A percentile compares a stretch with the other conserved stretches of the same genome.
Conservation (phyloP, 805 yeast species). For the Yamadazyma tumulicola region DNA sequence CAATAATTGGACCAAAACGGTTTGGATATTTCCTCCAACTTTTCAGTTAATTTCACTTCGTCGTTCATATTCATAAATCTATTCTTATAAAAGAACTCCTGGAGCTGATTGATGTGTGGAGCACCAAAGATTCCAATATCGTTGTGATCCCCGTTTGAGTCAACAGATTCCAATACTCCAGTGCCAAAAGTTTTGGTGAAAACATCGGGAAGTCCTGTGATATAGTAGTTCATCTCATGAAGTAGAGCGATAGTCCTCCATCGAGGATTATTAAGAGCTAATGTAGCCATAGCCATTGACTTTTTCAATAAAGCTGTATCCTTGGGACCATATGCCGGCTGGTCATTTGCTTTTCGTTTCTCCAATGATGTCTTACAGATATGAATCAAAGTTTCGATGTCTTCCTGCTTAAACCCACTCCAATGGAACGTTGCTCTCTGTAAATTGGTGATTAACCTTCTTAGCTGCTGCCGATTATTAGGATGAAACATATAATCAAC, state of each 20-base stretch:
- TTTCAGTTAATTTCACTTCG: constrained; percentile 22
- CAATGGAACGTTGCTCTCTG: constrained; percentile 70
- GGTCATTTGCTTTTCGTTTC: constrained; percentile 24
- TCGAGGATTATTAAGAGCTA: constrained; percentile 48
- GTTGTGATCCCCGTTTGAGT: constrained; percentile 10
- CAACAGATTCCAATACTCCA: constrained; percentile 27
- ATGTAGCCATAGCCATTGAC: constrained; percentile 43
- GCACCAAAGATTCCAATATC: constrained; percentile 52
- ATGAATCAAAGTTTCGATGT: constrained; percentile 49
- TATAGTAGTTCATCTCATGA: constrained; percentile 65
- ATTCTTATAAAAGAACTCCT: constrained; percentile 51
- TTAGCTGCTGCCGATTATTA: constrained; percentile 48
- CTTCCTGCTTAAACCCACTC: constrained; percentile 66
- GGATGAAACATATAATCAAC: constrained; percentile 72
- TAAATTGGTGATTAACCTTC: constrained; percentile 56
- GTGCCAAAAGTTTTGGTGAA: constrained; percentile 43
- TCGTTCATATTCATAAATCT: constrained; percentile 38
- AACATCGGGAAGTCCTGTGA: constrained; percentile 41
- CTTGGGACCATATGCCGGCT: constrained; percentile 22
- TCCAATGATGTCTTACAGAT: constrained; percentile 47
- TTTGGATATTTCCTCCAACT: constrained; percentile 30
- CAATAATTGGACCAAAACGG: constrained; percentile 56
- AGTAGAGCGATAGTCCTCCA: constrained; percentile 58
- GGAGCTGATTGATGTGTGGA: constrained; percentile 52
- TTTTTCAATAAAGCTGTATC: constrained; percentile 43